A percentile compares a stretch with the other conserved stretches of the same genome.
phyloP scores from a whole-genome alignment of 169 alveolate species.

The Cryptosporidium sp. region DNA sequence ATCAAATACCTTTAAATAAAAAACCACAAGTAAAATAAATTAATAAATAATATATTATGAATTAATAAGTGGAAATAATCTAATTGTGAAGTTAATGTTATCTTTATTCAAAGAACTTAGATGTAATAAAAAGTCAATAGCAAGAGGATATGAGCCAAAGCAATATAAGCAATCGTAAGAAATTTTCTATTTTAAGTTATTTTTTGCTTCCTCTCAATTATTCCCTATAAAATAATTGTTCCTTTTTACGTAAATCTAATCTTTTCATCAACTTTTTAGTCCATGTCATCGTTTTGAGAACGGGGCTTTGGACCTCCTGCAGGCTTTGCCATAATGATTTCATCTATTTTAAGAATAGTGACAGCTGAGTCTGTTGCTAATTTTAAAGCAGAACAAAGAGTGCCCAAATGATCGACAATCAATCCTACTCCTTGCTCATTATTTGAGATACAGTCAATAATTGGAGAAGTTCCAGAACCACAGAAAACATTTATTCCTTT shows the following conservation, averaged over 20 bases:
- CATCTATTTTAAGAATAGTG: slow-evolving; percentile 97
- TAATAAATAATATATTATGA: slow-evolving; percentile 12
- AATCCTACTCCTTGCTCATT: slow-evolving; percentile 57
- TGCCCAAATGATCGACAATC: slow-evolving; percentile 93
- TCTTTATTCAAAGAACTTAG: neutral
- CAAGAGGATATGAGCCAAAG: neutral
- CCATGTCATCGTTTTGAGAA: slow-evolving; percentile 82
- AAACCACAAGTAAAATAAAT: neutral
- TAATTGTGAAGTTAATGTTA: neutral
- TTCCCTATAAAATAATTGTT: neutral
- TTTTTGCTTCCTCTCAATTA: neutral
- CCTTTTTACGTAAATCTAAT: neutral
- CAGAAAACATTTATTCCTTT: slow-evolving; percentile 58
- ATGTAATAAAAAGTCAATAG: neutral
- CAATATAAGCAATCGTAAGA: neutral
- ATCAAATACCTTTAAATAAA: neutral
- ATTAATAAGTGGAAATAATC: slow-evolving; percentile 3
- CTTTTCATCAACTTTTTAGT: neutral
- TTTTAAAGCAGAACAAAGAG: slow-evolving; percentile 95
- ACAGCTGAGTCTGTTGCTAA: slow-evolving; percentile 97
- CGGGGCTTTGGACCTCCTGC: slow-evolving; percentile 99
- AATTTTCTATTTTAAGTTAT: neutral
- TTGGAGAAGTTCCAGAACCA: slow-evolving; percentile 30
- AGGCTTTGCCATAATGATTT: slow-evolving; percentile 98
- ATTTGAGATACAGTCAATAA: slow-evolving; percentile 54